Evolutionary conservation across 2,329 filamentous ascomycete genomes (phyloP), one percentile per base, ranked within the genome.

Genomic region (Fusarium nematophilum): DNA sequence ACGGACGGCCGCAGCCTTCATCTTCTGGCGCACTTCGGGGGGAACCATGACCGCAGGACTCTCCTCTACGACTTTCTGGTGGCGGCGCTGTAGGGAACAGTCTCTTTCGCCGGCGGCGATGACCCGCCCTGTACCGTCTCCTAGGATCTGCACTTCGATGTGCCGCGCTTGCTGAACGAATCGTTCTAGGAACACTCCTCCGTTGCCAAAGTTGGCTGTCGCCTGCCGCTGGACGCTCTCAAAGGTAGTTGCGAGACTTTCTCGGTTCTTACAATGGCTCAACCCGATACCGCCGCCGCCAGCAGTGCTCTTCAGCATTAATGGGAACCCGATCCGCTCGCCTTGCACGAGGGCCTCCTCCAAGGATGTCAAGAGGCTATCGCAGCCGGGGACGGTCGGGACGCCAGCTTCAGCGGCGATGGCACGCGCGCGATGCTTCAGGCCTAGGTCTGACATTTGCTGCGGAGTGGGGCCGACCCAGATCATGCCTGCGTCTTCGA

Each of bases 381-480:
- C 55, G 4, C 66, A 75, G 0, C 76, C 76, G 0, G 76, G 77
- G 0, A 79, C 68, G 5, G 71, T 64, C 0, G 74, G 72, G 0
- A 79, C 75, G 0, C 67, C 68, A 0, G 70, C 68, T 0, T 56
- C 40, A 3, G 57, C 37, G 1, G 74, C 75, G 10, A 77, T 70
- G 6, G 68, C 68, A 8, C 77, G 70, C 11, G 77, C 76, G 0
- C 66, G 58, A 43, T 77, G 75, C 36, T 79, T 79, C 15, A 76
- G 40, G 0, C 77, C 77, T 5, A 79, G 61, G 18, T 72, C 69
- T 3, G 66, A 62, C 65, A 79, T 79, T 10, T 74, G 71, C 10
- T 79, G 72, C 0, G 84, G 76, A 10, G 77, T 79, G 2, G 88
- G 88, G 0, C 88, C 87, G 11, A 85, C 79, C 76, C 85, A 90